Evolutionary conservation across 805 yeast genomes (phyloP), one percentile per base, ranked within the genome.

Genomic region (Ogataea kodamae): DNA sequence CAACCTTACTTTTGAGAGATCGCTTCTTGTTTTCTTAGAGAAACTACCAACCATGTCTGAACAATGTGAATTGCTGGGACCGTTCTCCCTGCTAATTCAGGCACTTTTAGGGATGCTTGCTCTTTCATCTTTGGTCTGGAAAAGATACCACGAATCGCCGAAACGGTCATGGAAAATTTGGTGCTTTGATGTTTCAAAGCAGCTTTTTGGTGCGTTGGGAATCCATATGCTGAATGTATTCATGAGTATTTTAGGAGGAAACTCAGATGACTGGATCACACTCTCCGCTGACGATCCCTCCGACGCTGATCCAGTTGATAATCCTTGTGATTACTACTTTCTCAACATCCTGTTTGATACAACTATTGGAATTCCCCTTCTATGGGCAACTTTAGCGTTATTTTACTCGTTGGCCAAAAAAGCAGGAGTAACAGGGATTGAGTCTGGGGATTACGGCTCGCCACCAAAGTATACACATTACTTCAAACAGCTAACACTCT

Each of bases 251-350:
- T 37, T 86, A 14, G 72, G 75, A 38, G 67, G 63, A 1, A 28
- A 43, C 11, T 38, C 52, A 3, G 52, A 55, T 29, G 35, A 43
- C 16, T 43, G 51, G 50, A 20, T 21, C 10, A 22, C 38, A 11
- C 20, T 26, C 11, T 22, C 22, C 19, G 19, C 16, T 6, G 15
- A 8, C 7, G 41, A 33, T 5, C 13, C 39, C 15, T 17, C 30
- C 40, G 30, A 22, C 9, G 30, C 34, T 9, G 58, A 38, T 22
- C 63, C 54, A n/a, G 62, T 55, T 4, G 71, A 64, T 22, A 74
- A 71, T 30, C 95, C 96, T 6, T 92, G 97, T 59, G 90, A 86
- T 48, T 92, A 96, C 92, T 90, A 92, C 63, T 90, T 90, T 53
- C 65, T 92, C 35, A 90, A 85, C 50, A 72, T 90, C 22, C 68